Percentiles rank a stretch among this genome's conserved stretches.
Conservation (phyloP, 2,329 filamentous ascomycete species). For the Bipolaris sorokiniana region DNA sequence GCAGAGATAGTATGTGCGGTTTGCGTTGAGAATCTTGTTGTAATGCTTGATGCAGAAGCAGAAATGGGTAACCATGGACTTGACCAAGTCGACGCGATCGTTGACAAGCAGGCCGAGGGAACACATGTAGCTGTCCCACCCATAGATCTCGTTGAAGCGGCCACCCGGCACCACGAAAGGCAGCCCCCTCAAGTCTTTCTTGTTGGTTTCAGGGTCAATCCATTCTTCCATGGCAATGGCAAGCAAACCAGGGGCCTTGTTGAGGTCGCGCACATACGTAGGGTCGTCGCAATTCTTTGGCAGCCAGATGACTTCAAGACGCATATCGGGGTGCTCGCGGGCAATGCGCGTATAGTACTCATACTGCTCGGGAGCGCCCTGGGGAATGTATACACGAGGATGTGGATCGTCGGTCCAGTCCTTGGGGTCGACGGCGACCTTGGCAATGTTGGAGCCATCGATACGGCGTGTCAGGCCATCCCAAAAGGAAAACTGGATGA, state of each 20-base stretch:
- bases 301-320: conserved; percentile 83
- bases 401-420: conserved; percentile 92
- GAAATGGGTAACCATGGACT: conserved; percentile 95
- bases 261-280: conserved; percentile 81
- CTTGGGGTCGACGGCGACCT: conserved; percentile 88
- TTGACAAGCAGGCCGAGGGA: conserved; percentile 87
- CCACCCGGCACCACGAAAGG: conserved; percentile 98
- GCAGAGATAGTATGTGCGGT: conserved; percentile 91
- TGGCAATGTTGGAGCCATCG: conserved; percentile 71
- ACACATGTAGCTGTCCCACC: conserved; percentile 99
- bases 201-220: conserved; percentile 67
- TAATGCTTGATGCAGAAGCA: conserved; percentile 99
- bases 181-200: conserved; percentile 75
- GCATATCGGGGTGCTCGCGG: conserved; percentile 77
- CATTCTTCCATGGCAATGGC: conserved; percentile 87
- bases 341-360: conserved; percentile 88
- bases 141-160: conserved; percentile 97
- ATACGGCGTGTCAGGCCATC: conserved; percentile 49
- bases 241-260: conserved; percentile 84
- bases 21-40: conserved; percentile 97
- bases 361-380: conserved; percentile 82
- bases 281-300: conserved; percentile 75
- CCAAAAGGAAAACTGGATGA: conserved; percentile 94
- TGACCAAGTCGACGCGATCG: conserved; percentile 83
- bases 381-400: conserved; percentile 89